phyloP scores from a whole-genome alignment of 768 basidiomycete species.

The Cystobasidium onofrii region DNA sequence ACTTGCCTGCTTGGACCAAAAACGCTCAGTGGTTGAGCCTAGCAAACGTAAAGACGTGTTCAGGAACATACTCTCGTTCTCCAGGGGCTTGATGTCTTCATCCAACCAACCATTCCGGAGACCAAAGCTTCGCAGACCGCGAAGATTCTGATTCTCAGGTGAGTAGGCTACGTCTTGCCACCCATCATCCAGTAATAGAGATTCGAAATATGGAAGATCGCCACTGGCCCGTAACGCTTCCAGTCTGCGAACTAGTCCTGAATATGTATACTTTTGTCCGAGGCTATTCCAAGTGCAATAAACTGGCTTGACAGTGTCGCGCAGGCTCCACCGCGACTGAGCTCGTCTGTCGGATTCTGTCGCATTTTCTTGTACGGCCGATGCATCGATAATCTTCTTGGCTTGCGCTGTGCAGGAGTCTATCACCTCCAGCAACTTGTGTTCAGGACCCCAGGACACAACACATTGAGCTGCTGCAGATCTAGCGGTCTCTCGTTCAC shows the following conservation, averaged over 20 bases:
- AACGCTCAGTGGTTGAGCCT: too few relatives aligned
- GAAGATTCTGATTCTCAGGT: background rate
- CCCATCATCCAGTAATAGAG: conserved; percentile 41
- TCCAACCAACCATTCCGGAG: conserved; percentile 30
- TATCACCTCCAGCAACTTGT: background rate
- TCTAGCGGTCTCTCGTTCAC: conserved; percentile 16
- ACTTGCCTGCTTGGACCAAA: background rate
- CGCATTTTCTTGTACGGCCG: background rate
- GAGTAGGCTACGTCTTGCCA: conserved; percentile 36
- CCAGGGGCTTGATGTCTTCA: background rate
- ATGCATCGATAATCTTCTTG: background rate
- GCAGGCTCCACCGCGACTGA: background rate
- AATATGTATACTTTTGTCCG: conserved; percentile 31
- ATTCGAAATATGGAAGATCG: conserved; percentile 9
- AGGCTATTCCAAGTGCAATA: conserved; percentile 42
- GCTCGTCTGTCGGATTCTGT: background rate
- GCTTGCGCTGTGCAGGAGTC: conserved; percentile 14
- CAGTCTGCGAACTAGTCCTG: conserved; percentile 30
- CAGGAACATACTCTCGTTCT: background rate
- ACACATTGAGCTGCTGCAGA: background rate
- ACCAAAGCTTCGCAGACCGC: conserved; percentile 31
- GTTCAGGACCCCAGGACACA: background rate
- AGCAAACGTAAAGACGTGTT: background rate
- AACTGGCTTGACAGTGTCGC: background rate
- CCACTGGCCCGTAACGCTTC: background rate